Evolutionary conservation across 2,329 filamentous ascomycete species (phyloP).

Genomic region (Trichoderma sp.): DNA sequence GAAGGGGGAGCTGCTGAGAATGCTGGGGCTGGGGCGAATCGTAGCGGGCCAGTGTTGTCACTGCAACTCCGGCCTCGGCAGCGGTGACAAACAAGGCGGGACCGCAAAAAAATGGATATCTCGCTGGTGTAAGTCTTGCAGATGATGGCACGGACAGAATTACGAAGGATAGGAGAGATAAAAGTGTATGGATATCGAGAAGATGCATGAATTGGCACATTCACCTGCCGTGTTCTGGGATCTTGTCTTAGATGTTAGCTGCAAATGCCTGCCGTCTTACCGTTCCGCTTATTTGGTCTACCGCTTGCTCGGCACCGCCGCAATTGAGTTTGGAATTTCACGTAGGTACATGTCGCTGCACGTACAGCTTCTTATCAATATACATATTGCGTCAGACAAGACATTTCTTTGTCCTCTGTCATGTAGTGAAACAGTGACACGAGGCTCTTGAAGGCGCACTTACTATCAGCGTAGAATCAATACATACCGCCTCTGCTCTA

Average conservation of each 20-base stretch:
- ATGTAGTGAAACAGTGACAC: not conserved
- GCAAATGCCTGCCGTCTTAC: not conserved
- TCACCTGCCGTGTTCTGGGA: not conserved
- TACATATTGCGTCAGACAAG: not conserved
- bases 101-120: not conserved
- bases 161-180: not conserved
- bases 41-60: not conserved
- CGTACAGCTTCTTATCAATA: not conserved
- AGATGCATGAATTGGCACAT: not conserved
- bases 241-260: not conserved
- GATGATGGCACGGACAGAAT: too few species aligned
- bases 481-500: not conserved
- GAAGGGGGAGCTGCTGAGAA: not conserved
- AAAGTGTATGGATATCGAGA: not conserved
- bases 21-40: not conserved
- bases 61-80: constrained; percentile 16
- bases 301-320: not conserved
- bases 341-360: not conserved
- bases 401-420: not conserved
- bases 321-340: not conserved
- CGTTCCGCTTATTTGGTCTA: not conserved
- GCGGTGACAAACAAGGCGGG: not conserved
- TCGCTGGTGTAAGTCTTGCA: not conserved
- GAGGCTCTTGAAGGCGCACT: not conserved
- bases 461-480: not conserved